Evolutionary conservation across 2,329 filamentous ascomycete genomes (phyloP).

Genomic region (Fusarium tuaranense): DNA sequence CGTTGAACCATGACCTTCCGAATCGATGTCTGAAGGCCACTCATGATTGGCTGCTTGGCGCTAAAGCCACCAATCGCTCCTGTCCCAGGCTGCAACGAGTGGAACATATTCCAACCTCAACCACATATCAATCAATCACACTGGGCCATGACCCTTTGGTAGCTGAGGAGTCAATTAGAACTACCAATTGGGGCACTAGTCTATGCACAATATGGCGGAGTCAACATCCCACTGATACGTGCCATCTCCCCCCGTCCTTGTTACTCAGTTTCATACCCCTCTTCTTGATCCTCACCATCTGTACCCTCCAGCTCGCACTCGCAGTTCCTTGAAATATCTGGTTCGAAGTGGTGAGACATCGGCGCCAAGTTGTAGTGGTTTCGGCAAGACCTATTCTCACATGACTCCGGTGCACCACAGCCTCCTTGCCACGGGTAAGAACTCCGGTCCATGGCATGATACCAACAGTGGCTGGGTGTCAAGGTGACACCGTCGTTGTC

Average conservation of each 20-base stretch:
- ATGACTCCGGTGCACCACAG: background rate
- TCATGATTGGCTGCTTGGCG: constrained; percentile 23
- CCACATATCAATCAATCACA: background rate
- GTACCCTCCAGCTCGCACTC: background rate
- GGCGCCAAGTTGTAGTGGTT: background rate
- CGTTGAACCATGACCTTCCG: background rate
- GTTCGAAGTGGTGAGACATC: rapidly evolving
- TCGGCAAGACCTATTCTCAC: background rate
- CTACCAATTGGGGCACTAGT: background rate
- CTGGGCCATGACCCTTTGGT: background rate
- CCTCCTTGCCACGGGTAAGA: background rate
- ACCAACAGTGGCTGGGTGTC: background rate
- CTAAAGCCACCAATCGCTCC: constrained; percentile 3
- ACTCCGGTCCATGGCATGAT: background rate
- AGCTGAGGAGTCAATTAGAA: background rate
- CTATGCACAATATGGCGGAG: background rate
- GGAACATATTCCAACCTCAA: background rate
- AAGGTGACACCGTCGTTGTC: background rate
- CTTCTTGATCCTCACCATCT: background rate
- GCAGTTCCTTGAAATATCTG: background rate
- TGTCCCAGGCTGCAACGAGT: background rate
- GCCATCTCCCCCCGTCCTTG: background rate
- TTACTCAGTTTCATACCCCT: background rate
- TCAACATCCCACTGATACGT: background rate
- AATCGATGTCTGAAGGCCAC: background rate